Evolutionary conservation across 768 basidiomycete species (phyloP).

Genomic region (Lactarius vividus): DNA sequence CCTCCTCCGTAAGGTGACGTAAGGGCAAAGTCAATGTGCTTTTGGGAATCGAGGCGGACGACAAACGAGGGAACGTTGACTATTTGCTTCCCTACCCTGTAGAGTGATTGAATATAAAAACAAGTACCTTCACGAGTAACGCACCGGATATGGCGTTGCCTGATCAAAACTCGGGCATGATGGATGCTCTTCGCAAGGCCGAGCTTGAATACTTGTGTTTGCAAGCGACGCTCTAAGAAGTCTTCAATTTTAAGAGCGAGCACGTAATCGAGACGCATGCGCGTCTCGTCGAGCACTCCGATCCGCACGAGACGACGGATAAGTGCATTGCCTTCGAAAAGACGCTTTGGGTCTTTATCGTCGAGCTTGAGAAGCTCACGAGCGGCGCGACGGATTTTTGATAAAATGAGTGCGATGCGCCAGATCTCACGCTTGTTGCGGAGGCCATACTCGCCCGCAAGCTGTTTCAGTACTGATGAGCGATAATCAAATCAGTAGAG

Average conservation of each 20-base stretch:
- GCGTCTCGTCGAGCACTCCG: constrained; percentile 97
- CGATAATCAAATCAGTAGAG: neutral
- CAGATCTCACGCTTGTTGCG: constrained; percentile 99
- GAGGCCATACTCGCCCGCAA: constrained; percentile 99
- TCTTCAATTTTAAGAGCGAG: constrained; percentile 98
- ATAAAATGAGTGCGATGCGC: constrained; percentile 97
- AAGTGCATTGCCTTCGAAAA: constrained; percentile 98
- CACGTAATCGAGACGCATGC: constrained; percentile 99
- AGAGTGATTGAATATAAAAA: constrained; percentile 3
- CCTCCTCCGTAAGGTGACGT: constrained; percentile 97
- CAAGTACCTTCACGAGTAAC: constrained; percentile 31
- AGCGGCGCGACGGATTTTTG: constrained; percentile 99
- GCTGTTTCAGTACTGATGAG: constrained; percentile 45
- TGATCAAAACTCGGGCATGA: constrained; percentile 96
- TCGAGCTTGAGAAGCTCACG: constrained; percentile 99
- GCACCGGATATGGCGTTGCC: constrained; percentile 97
- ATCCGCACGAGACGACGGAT: constrained; percentile 97
- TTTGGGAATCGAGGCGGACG: constrained; percentile 98
- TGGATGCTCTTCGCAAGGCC: constrained; percentile 98
- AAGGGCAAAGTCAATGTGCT: constrained; percentile 99
- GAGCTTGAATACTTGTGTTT: constrained; percentile 99
- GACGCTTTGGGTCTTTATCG: constrained; percentile 98
- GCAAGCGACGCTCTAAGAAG: constrained; percentile 98
- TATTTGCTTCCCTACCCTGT: constrained; percentile 95
- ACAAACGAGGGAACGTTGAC: constrained; percentile 99